phyloP scores from a whole-genome alignment of 2,329 filamentous ascomycete genomes.

The Huntiella abstrusa region DNA sequence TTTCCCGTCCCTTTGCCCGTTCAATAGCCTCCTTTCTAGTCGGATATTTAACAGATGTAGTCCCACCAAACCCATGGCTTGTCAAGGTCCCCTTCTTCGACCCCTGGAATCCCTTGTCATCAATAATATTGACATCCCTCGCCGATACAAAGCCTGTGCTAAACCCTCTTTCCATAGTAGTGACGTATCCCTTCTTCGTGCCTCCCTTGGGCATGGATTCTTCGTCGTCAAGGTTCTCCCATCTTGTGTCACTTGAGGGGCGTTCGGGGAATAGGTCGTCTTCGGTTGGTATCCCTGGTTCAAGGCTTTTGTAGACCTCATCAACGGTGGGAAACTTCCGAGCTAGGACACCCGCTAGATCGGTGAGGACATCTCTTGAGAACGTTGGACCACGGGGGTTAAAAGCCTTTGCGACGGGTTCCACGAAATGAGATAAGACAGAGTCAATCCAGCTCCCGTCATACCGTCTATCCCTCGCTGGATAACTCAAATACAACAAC shows the following conservation, averaged over 20 bases:
- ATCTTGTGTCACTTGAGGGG: slow-evolving; percentile 23
- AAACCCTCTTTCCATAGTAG: slow-evolving; percentile 46
- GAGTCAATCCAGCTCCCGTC: neutral
- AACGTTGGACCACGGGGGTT: slow-evolving; percentile 51
- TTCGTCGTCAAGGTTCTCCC: slow-evolving; percentile 11
- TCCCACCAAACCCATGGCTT: neutral
- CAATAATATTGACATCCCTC: slow-evolving; percentile 12
- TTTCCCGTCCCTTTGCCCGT: slow-evolving; percentile 1
- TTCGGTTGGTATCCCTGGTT: slow-evolving; percentile 35
- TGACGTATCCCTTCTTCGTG: slow-evolving; percentile 29
- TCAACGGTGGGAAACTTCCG: slow-evolving; percentile 39
- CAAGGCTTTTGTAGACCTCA: slow-evolving; percentile 33
- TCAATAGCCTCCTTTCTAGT: too few species aligned
- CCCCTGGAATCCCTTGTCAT: neutral
- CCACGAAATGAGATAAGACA: slow-evolving; percentile 16
- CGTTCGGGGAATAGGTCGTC: slow-evolving; percentile 52
- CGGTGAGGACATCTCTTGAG: slow-evolving; percentile 38
- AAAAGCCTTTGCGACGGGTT: slow-evolving; percentile 20
- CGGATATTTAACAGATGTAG: neutral
- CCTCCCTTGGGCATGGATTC: slow-evolving; percentile 15
- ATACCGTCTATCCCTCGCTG: slow-evolving; percentile 18
- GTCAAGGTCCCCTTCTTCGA: neutral
- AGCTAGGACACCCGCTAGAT: slow-evolving; percentile 52
- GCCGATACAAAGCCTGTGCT: slow-evolving; percentile 49
- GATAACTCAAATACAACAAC: slow-evolving; percentile 69